phyloP scores from a whole-genome alignment of 2,329 filamentous ascomycete species.

The Pseudogymnoascus sp. region DNA sequence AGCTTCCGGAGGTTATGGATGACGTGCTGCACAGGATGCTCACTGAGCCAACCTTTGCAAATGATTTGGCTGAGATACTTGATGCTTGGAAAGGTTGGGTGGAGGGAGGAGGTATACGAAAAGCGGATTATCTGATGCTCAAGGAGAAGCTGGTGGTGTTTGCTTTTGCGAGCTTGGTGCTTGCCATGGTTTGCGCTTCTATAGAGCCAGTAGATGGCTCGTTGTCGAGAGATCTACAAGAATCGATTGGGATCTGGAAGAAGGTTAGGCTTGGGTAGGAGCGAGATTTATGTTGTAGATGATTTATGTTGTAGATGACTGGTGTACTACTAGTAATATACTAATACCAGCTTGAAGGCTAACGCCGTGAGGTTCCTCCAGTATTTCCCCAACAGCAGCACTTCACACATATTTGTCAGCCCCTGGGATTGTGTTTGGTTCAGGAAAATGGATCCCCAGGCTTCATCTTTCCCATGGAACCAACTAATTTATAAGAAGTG shows the following conservation, averaged over 20 bases:
- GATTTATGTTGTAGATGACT: neutral
- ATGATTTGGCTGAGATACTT: constrained; percentile 36
- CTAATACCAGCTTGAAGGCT: neutral
- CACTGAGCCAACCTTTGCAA: constrained; percentile 38
- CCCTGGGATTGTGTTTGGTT: neutral
- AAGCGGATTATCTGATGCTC: constrained; percentile 35
- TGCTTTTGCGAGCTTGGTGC: constrained; percentile 40
- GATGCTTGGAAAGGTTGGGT: constrained; percentile 48
- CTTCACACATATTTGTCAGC: too few species aligned
- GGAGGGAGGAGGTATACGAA: constrained; percentile 46
- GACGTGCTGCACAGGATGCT: constrained; percentile 45
- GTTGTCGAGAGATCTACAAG: constrained; percentile 44
- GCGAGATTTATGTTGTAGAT: neutral
- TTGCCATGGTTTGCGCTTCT: constrained; percentile 41
- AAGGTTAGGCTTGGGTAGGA: constrained; percentile 41
- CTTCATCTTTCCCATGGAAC: too few species aligned
- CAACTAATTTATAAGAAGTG: too few species aligned
- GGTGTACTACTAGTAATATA: neutral
- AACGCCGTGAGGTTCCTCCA: neutral
- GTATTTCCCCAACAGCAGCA: neutral
- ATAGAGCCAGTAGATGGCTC: constrained; percentile 39
- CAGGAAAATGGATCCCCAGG: too few species aligned
- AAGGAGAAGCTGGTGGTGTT: constrained; percentile 35
- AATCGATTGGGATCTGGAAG: constrained; percentile 46
- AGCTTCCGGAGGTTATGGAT: constrained; percentile 37